phyloP scores from a whole-genome alignment of 306 rosid genomes.

The Quillaja saponaria region DNA sequence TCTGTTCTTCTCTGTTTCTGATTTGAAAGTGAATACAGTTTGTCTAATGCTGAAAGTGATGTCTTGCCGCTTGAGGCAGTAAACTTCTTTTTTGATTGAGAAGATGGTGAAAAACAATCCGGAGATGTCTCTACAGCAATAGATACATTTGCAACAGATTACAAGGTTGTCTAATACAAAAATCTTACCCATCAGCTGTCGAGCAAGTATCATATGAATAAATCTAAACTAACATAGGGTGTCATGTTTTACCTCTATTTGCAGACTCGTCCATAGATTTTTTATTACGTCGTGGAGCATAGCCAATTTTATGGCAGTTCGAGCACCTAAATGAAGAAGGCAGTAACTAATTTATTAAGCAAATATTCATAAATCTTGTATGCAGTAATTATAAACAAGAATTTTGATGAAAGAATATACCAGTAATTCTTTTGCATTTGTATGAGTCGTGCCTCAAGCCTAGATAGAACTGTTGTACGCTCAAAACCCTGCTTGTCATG shows the following conservation, averaged over 20 bases:
- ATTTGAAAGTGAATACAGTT: constrained; percentile 25
- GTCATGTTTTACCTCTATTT: constrained; percentile 54
- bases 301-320: constrained; percentile 78
- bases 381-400: background rate
- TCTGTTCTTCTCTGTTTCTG: constrained; percentile 38
- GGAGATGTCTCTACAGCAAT: constrained; percentile 57
- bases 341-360: constrained; percentile 18
- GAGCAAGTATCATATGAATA: constrained; percentile 1
- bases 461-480: constrained; percentile 83
- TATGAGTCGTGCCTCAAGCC: constrained; percentile 70
- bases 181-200: background rate
- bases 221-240: constrained; percentile 20
- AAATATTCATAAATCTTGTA: constrained; percentile 6
- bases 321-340: constrained; percentile 48
- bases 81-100: constrained; percentile 42
- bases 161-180: constrained; percentile 10
- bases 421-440: constrained; percentile 92
- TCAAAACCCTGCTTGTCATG: constrained; percentile 99
- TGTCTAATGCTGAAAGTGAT: constrained; percentile 30
- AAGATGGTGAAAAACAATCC: constrained; percentile 38
- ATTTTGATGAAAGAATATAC: constrained; percentile 44
- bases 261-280: constrained; percentile 27
- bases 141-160: constrained; percentile 15
- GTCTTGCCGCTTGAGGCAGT: constrained; percentile 44
- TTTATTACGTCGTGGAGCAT: constrained; percentile 50